phyloP scores from a whole-genome alignment of 2,329 filamentous ascomycete genomes.

The Tolypocladium album region DNA sequence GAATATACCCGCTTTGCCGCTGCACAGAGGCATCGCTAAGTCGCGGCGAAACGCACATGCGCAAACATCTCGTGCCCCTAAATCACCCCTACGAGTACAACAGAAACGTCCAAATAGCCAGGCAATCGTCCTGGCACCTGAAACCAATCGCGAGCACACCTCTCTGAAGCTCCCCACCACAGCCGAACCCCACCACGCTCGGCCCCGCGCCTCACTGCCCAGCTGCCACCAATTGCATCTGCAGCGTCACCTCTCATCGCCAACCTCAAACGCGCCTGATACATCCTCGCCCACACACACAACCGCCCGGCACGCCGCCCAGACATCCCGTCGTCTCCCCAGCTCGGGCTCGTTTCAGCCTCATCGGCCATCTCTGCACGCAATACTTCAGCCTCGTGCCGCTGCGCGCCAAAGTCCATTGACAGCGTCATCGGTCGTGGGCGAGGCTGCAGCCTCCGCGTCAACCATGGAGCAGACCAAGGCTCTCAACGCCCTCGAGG shows the following conservation, averaged over 20 bases:
- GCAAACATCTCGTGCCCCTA: no score
- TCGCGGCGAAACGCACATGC: no score
- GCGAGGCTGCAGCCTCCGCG: slow-evolving; percentile 1
- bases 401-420: background rate
- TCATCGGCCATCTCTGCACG: background rate
- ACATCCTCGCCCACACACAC: background rate
- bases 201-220: background rate
- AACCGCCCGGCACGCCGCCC: background rate
- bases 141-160: background rate
- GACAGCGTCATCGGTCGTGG: background rate
- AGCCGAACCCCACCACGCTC: background rate
- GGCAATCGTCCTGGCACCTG: no score
- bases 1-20: background rate
- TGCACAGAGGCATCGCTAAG: background rate
- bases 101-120: no score
- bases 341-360: background rate
- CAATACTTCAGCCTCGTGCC: background rate
- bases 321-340: background rate
- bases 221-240: background rate
- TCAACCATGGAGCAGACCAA: slow-evolving; percentile 61
- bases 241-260: background rate
- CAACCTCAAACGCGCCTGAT: background rate
- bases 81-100: no score
- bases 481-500: slow-evolving; percentile 54
- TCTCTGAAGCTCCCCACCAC: background rate